Percentiles rank a stretch among this genome's conserved stretches.
Conservation (phyloP, 2,329 filamentous ascomycete species). For the Didymellaceae sp. region DNA sequence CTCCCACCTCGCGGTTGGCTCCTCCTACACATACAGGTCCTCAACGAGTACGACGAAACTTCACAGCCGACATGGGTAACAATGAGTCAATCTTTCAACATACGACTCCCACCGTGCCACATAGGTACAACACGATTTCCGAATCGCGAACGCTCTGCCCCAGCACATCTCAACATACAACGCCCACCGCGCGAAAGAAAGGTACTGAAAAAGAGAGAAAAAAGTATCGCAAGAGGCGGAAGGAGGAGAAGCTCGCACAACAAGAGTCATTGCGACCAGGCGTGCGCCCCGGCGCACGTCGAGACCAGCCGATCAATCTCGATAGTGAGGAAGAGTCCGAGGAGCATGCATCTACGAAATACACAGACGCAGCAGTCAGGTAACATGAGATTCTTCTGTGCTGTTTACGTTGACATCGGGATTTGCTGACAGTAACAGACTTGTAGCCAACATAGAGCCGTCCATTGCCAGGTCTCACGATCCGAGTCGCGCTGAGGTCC, state of each 20-base stretch:
- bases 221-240: too few species aligned
- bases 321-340: slow-evolving; percentile 9
- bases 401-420: neutral
- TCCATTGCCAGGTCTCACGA: neutral
- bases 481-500: too few species aligned
- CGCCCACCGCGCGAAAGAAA: too few species aligned
- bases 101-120: too few species aligned
- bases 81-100: too few species aligned
- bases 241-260: neutral
- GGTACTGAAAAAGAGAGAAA: neutral
- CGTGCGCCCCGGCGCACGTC: slow-evolving; percentile 4
- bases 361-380: neutral
- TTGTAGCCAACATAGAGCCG: neutral
- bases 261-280: neutral
- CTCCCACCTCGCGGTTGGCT: neutral
- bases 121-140: too few species aligned
- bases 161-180: too few species aligned
- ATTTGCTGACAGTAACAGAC: neutral
- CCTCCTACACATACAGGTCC: too few species aligned
- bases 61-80: too few species aligned
- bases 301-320: slow-evolving; percentile 17
- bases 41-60: neutral
- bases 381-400: neutral
- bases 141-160: too few species aligned
- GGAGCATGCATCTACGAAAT: neutral